phyloP scores from a whole-genome alignment of 306 rosid species.

The Heteromeles arbutifolia region DNA sequence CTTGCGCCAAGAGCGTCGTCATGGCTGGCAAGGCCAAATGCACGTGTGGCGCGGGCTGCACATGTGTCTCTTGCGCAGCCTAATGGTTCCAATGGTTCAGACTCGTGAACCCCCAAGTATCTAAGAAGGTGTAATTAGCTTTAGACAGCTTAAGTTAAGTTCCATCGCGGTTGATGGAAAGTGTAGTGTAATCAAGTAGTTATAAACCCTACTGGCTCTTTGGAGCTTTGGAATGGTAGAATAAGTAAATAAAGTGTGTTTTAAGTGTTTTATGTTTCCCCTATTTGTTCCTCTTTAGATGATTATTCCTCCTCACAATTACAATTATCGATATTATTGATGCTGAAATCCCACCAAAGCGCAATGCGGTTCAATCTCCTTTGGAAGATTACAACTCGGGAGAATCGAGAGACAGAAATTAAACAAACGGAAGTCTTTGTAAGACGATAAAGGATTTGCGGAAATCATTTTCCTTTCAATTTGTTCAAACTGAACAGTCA shows the following conservation, averaged over 20 bases:
- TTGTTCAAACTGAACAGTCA: neutral
- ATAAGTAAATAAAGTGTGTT: too few species aligned
- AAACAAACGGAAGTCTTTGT: too few species aligned
- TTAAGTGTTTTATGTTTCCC: neutral
- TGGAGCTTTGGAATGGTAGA: too few species aligned
- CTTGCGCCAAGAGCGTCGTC: constrained; percentile 31
- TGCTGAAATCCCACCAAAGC: neutral
- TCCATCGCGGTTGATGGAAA: neutral
- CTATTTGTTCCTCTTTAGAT: neutral
- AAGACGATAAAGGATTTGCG: too few species aligned
- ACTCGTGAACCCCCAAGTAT: too few species aligned
- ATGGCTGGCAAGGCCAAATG: constrained; percentile 35
- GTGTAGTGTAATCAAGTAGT: neutral
- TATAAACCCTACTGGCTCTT: too few species aligned
- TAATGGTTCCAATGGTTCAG: constrained; percentile 9
- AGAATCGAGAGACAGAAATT: too few species aligned
- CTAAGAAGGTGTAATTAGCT: neutral
- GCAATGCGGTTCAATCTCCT: neutral
- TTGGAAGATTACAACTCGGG: too few species aligned
- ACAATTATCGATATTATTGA: neutral
- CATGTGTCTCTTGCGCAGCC: constrained; percentile 40
- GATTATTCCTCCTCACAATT: neutral
- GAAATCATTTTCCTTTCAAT: too few species aligned
- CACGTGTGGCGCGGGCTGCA: constrained; percentile 41
- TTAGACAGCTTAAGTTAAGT: neutral